These are phyloP conservation scores for Ensete glaucum DNA, from an alignment of 176 grass and related monocot species.

Conservation along the genomic window DNA sequence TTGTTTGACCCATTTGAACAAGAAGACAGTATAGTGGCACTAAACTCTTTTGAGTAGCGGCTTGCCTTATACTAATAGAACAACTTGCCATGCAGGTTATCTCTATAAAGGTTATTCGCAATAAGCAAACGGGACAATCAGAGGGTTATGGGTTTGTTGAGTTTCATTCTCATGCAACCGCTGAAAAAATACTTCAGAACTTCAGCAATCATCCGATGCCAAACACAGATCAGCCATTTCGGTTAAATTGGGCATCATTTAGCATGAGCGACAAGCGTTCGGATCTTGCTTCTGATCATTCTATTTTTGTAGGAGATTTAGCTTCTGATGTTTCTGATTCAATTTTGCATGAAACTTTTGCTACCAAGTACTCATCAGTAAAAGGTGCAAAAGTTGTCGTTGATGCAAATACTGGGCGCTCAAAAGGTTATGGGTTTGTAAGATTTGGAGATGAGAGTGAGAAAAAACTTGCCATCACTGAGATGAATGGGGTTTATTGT, in stretches of 20 bases:
- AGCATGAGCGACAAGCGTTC: constrained; percentile 11
- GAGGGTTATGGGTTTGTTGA: constrained; percentile 17
- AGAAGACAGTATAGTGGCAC: background rate
- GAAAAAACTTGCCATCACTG: constrained; percentile 12
- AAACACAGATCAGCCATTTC: constrained; percentile 14
- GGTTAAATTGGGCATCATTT: constrained; percentile 18
- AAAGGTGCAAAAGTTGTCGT: constrained; percentile 18
- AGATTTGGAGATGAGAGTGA: constrained; percentile 19
- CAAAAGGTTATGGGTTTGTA: constrained; percentile 21
- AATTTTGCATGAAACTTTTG: constrained; percentile 19
- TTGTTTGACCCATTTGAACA: background rate
- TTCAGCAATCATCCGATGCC: constrained; percentile 8
- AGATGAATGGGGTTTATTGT: constrained; percentile 21
- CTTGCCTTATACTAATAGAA: background rate
- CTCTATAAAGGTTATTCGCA: constrained; percentile 15
- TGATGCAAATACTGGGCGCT: constrained; percentile 15
- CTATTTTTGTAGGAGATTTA: constrained; percentile 20
- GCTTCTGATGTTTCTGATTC: constrained; percentile 12
- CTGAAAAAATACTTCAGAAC: constrained; percentile 15
- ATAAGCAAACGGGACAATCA: constrained; percentile 15
- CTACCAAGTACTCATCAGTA: constrained; percentile 11
- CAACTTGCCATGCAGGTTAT: background rate
- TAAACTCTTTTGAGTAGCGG: no score
- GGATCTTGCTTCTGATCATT: constrained; percentile 13
- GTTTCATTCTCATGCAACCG: constrained; percentile 5